These are phyloP conservation scores for Ceratocystis harringtonii DNA, from an alignment of 2,329 filamentous ascomycete species.

Conservation along the genomic window DNA sequence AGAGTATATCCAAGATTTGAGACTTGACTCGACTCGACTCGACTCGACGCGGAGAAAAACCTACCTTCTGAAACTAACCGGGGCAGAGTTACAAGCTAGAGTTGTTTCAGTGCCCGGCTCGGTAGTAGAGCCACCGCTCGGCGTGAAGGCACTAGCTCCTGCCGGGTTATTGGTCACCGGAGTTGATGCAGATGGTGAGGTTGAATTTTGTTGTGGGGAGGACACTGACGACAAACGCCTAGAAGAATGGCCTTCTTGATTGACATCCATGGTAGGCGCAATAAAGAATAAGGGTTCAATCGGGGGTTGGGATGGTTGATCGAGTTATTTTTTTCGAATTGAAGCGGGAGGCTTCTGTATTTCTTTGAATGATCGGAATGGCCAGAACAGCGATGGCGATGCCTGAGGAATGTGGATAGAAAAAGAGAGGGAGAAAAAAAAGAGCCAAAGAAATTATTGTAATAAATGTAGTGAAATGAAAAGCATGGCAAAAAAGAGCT, in stretches of 20 bases:
- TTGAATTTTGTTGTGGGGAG: neutral
- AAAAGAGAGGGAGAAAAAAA: neutral
- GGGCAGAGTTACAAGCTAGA: slow-evolving; percentile 21
- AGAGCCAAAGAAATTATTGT: neutral
- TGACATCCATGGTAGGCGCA: neutral
- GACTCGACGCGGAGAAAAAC: neutral
- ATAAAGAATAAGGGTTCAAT: neutral
- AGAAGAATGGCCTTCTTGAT: neutral
- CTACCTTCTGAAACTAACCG: slow-evolving; percentile 30
- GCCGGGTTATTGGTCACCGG: neutral
- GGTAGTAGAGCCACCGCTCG: neutral
- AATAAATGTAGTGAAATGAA: neutral
- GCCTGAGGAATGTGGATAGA: neutral
- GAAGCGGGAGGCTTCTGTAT: neutral
- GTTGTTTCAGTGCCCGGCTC: neutral
- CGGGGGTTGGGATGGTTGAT: neutral
- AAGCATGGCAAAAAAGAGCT: neutral
- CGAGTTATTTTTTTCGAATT: neutral
- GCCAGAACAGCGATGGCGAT: no score
- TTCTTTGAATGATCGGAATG: no score
- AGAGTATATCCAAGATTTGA: no score
- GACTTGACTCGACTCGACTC: no score
- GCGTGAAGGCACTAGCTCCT: neutral
- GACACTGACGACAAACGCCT: neutral
- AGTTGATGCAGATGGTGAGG: neutral